A percentile compares a stretch with the other conserved stretches of the same genome.
Evolutionary conservation across 495 filamentous ascomycete genomes (phyloP).

Genomic region (Penicillium soppii): DNA sequence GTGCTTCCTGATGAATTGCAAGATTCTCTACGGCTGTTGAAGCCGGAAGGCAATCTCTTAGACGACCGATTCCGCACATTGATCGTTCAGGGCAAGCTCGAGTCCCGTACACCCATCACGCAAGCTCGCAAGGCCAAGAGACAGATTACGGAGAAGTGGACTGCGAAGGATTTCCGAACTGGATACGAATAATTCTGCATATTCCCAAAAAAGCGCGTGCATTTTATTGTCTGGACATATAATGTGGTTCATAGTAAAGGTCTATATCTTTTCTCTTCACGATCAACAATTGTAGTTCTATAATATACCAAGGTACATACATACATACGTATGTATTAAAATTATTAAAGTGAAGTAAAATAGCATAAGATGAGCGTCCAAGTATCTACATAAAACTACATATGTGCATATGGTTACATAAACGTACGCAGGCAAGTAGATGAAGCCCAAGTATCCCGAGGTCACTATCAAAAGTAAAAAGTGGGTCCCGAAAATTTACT

Average conservation of each 20-base stretch:
- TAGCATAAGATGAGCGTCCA: no score
- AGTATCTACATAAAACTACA: no score
- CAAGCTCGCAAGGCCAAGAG: constrained; percentile 77
- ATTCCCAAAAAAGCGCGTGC: constrained; percentile 27
- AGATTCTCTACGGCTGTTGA: constrained; percentile 82
- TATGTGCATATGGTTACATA: no score
- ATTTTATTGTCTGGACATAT: constrained; percentile 30
- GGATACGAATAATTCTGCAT: constrained; percentile 32
- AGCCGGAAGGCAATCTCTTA: constrained; percentile 91
- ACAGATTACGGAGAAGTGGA: constrained; percentile 90
- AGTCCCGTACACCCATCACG: constrained; percentile 71
- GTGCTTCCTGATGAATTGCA: constrained; percentile 91
- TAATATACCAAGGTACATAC: no score
- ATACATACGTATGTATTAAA: no score
- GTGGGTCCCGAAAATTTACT: constrained; percentile 15
- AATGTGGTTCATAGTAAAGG: constrained; percentile 15
- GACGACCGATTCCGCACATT: constrained; percentile 89
- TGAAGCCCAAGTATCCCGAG: not conserved
- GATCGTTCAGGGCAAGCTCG: constrained; percentile 83
- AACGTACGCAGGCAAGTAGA: no score
- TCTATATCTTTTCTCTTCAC: no score
- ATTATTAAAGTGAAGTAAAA: no score
- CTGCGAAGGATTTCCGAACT: constrained; percentile 86
- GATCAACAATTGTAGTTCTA: not conserved
- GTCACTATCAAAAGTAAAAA: constrained; percentile 5